A percentile compares a stretch with the other conserved stretches of the same genome.
Conservation (phyloP, 2,329 filamentous ascomycete genomes). For the Tolypocladium paradoxum region DNA sequence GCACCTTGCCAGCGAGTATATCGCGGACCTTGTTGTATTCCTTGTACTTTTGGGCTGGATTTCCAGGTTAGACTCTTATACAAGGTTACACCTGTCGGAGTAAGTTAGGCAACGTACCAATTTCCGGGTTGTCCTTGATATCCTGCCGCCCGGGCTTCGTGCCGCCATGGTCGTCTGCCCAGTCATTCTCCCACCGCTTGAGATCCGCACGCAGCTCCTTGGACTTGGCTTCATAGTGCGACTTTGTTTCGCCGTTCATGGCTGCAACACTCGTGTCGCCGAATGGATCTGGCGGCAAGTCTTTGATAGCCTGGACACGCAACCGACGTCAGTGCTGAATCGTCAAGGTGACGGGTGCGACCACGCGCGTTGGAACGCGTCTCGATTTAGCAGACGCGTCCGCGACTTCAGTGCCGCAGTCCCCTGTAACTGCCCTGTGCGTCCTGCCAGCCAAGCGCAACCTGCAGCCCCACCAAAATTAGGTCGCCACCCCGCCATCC, state of each 20-base stretch:
- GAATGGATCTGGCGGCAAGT: not conserved
- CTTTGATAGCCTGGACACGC: not conserved
- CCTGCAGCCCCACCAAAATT: no score
- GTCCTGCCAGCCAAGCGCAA: no score
- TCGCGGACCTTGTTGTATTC: conserved; percentile 59
- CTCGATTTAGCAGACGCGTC: not conserved
- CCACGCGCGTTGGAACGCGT: not conserved
- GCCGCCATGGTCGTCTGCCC: conserved; percentile 50
- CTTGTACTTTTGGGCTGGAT: conserved; percentile 60
- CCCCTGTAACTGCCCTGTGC: not conserved
- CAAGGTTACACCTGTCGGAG: not conserved
- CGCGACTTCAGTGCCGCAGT: not conserved
- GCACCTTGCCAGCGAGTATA: conserved; percentile 42
- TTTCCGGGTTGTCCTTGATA: conserved; percentile 61
- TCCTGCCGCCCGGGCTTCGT: conserved; percentile 63
- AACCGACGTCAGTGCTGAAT: not conserved
- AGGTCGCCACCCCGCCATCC: no score
- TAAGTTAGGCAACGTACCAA: conserved; percentile 40
- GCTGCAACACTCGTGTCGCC: conserved; percentile 1
- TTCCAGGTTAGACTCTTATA: not conserved
- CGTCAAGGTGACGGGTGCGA: not conserved
- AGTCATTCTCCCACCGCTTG: conserved; percentile 64
- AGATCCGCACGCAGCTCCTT: conserved; percentile 54
- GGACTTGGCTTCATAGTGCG: conserved; percentile 37
- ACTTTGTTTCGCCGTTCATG: conserved; percentile 37